Percentiles rank a stretch among this genome's conserved stretches.
Conservation (phyloP, 1,139 yeast species). For the Suhomyces anneliseae region DNA sequence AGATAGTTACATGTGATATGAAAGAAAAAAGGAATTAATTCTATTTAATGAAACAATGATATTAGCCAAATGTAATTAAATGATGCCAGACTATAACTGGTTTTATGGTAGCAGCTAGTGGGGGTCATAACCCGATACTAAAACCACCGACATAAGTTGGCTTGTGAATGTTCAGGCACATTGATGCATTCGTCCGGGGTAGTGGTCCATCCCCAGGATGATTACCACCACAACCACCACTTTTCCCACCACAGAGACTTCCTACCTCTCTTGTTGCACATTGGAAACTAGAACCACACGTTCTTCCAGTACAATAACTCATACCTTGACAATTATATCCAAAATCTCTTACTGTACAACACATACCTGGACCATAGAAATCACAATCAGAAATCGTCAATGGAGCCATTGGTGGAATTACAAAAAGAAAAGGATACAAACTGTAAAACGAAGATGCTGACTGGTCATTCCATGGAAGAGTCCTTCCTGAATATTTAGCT, state of each 20-base stretch:
- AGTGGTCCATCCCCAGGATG: too few relatives aligned
- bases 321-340: conserved; percentile 13
- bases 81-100: too few relatives aligned
- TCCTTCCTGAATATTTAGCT: conserved; percentile 9
- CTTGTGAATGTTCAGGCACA: too few relatives aligned
- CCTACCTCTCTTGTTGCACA: neutral
- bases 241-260: neutral
- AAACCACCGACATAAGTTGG: too few relatives aligned
- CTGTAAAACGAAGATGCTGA: neutral
- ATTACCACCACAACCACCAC: neutral
- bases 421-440: conserved; percentile 12
- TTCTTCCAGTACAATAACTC: neutral
- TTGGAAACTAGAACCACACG: neutral
- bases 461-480: conserved; percentile 10
- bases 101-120: too few relatives aligned
- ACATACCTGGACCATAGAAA: conserved; percentile 13
- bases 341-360: conserved; percentile 13
- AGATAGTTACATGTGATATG: too few relatives aligned
- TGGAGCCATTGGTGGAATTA: conserved; percentile 13
- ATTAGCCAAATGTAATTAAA: too few relatives aligned
- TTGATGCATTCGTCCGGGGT: too few relatives aligned
- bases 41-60: too few relatives aligned
- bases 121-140: too few relatives aligned
- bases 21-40: too few relatives aligned
- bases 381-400: conserved; percentile 6